Conservation (phyloP, 1,284 basidiomycete species). For the Exsudoporus floridanus region DNA sequence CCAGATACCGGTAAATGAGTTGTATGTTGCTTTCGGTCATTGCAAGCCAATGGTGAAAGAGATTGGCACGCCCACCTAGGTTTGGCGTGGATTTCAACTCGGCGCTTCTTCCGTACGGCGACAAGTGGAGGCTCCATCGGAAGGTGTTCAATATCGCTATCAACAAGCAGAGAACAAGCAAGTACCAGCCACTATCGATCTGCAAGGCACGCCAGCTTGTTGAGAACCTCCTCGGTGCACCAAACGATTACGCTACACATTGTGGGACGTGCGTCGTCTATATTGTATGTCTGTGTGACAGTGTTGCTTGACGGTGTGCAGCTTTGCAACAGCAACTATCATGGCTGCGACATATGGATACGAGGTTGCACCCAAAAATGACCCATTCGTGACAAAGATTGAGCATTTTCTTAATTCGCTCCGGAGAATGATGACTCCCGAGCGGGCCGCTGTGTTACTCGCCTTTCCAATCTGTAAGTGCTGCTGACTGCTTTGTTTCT, state of each 20-base stretch:
- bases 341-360: constrained; percentile 32
- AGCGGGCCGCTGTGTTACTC: constrained; percentile 22
- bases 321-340: constrained; percentile 25
- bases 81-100: constrained; percentile 36
- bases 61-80: constrained; percentile 14
- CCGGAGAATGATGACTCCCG: constrained; percentile 18
- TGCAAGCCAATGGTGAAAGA: not conserved
- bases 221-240: constrained; percentile 23
- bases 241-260: constrained; percentile 20
- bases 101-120: constrained; percentile 29
- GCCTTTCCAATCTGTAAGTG: constrained; percentile 30
- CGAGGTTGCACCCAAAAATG: constrained; percentile 22
- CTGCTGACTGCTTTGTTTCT: constrained; percentile 14
- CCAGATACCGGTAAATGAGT: constrained; percentile 18
- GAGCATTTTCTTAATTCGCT: constrained; percentile 18
- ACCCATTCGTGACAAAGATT: constrained; percentile 27
- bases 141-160: constrained; percentile 23
- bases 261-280: constrained; percentile 21
- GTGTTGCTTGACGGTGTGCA: constrained; percentile 6
- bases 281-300: not conserved
- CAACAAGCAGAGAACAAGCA: constrained; percentile 12
- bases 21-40: constrained; percentile 11
- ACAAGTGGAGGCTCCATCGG: constrained; percentile 26
- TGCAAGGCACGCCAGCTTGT: constrained; percentile 24
- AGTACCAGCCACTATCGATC: constrained; percentile 18